These are phyloP conservation scores for Dictyostelium brefeldianum DNA, from an alignment of 78 protist genomes.

Conservation along the genomic window DNA sequence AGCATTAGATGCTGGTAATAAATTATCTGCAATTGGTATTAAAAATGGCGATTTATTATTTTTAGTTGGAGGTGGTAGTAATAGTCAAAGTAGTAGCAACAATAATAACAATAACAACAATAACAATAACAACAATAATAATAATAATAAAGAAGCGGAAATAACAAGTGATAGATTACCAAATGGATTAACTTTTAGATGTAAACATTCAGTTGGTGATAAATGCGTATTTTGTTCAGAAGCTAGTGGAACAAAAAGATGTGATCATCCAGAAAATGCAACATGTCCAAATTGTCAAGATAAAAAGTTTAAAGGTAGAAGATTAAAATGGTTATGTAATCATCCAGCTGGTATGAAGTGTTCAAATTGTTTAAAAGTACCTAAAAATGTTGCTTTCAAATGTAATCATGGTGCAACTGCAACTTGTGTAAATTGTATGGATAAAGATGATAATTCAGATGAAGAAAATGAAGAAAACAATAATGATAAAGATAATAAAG, in stretches of 20 bases:
- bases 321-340: constrained; percentile 73
- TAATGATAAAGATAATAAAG: constrained; percentile 14
- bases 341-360: constrained; percentile 63
- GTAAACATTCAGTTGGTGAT: constrained; percentile 68
- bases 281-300: constrained; percentile 79
- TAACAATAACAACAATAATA: not conserved
- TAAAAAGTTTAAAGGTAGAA: constrained; percentile 64
- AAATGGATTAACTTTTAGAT: constrained; percentile 33
- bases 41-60: constrained; percentile 58
- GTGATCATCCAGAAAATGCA: constrained; percentile 60
- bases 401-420: constrained; percentile 66
- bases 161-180: not conserved
- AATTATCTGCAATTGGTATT: constrained; percentile 26
- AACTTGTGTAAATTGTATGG: constrained; percentile 65
- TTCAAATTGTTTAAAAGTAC: constrained; percentile 49
- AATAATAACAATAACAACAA: not conserved
- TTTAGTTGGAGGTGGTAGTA: not conserved
- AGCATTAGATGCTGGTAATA: constrained; percentile 20
- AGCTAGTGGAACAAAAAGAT: constrained; percentile 38
- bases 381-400: constrained; percentile 53
- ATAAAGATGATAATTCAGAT: constrained; percentile 7
- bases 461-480: not conserved
- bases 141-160: constrained; percentile 1
- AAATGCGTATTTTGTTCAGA: constrained; percentile 82
- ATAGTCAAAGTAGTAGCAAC: not conserved